These are phyloP conservation scores for Arthrobotrys musiformis DNA, from an alignment of 2,329 filamentous ascomycete genomes.

Conservation along the genomic window DNA sequence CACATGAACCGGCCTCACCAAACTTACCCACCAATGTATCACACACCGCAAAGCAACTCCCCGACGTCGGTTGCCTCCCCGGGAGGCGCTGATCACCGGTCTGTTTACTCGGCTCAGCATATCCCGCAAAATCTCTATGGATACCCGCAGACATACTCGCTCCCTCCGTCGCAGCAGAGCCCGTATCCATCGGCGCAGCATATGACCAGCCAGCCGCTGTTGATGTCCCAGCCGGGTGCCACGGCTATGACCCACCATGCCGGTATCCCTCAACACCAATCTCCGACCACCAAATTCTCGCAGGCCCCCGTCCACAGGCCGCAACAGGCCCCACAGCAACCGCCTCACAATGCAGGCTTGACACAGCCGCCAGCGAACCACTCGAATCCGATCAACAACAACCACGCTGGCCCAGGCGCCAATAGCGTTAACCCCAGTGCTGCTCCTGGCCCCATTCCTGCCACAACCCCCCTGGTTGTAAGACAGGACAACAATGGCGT, in stretches of 20 bases:
- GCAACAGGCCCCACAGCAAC: slow-evolving; percentile 56
- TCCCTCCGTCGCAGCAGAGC: slow-evolving; percentile 70
- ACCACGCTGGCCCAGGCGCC: slow-evolving; percentile 20
- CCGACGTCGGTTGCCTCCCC: slow-evolving; percentile 92
- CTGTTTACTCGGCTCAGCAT: slow-evolving; percentile 84
- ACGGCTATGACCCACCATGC: slow-evolving; percentile 62
- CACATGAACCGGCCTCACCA: slow-evolving; percentile 71
- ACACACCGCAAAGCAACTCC: slow-evolving; percentile 94
- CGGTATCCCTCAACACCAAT: slow-evolving; percentile 60
- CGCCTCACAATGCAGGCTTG: slow-evolving; percentile 57
- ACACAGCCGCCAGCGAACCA: slow-evolving; percentile 62
- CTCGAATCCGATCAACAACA: slow-evolving; percentile 64
- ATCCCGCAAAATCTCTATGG: slow-evolving; percentile 85
- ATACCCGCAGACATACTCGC: slow-evolving; percentile 70
- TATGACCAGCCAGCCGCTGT: slow-evolving; percentile 68
- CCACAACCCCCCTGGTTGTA: slow-evolving; percentile 92
- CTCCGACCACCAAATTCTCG: slow-evolving; percentile 58
- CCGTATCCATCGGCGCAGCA: slow-evolving; percentile 69
- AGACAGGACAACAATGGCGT: slow-evolving; percentile 95
- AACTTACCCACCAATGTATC: slow-evolving; percentile 88
- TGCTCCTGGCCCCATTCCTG: slow-evolving; percentile 93
- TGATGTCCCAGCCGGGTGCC: slow-evolving; percentile 69
- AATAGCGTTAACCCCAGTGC: slow-evolving; percentile 81
- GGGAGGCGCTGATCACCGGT: slow-evolving; percentile 85
- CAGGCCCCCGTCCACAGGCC: slow-evolving; percentile 58